phyloP scores from a whole-genome alignment of 2,329 filamentous ascomycete species.

The Hymenoscyphus albidus region DNA sequence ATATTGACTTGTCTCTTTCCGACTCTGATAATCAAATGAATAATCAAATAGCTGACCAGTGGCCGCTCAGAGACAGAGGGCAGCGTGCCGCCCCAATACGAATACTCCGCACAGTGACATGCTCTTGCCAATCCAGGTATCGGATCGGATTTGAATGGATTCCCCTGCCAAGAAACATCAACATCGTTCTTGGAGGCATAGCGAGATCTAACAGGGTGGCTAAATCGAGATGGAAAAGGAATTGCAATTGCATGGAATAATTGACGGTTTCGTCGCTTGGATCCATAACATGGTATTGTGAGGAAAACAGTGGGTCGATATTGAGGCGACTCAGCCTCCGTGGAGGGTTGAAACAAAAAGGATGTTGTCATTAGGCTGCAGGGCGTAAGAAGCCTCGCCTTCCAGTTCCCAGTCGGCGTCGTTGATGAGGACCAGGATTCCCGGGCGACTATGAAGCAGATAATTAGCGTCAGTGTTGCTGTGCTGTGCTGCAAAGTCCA shows the following conservation, averaged over 20 bases:
- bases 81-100: neutral
- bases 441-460: constrained; percentile 66
- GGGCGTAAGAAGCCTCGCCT: constrained; percentile 84
- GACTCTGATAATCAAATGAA: neutral
- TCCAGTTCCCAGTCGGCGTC: constrained; percentile 98
- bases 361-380: constrained; percentile 80
- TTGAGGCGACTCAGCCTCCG: constrained; percentile 60
- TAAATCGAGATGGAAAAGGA: constrained; percentile 12
- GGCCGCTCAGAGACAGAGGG: neutral
- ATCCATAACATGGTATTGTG: constrained; percentile 6
- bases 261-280: constrained; percentile 7
- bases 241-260: neutral
- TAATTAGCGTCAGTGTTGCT: constrained; percentile 27
- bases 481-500: neutral
- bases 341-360: constrained; percentile 96
- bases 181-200: constrained; percentile 2
- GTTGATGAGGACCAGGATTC: constrained; percentile 94
- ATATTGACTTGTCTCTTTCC: constrained; percentile 6
- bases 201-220: constrained; percentile 16
- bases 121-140: neutral
- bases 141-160: no score
- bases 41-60: neutral
- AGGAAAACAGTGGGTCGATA: constrained; percentile 1
- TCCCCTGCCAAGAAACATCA: constrained; percentile 4
- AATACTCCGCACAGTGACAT: constrained; percentile 5